phyloP scores from a whole-genome alignment of 1,284 basidiomycete genomes.

The Schizopora paradoxa region DNA sequence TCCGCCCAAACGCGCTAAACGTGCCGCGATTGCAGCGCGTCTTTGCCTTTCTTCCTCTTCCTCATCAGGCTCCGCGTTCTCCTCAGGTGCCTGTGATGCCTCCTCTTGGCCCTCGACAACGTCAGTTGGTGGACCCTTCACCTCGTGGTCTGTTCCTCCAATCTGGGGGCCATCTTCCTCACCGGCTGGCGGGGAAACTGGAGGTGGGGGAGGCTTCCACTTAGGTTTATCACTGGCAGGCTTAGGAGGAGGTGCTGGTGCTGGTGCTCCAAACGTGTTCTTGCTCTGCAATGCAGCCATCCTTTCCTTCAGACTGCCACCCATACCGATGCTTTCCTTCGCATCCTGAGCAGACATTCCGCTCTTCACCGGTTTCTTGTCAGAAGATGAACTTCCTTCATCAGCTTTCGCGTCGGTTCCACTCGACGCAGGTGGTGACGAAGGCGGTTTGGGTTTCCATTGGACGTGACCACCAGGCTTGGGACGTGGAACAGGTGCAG shows the following conservation, averaged over 20 bases:
- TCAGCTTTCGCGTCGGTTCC: constrained; percentile 8
- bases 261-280: constrained; percentile 64
- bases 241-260: constrained; percentile 44
- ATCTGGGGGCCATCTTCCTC: constrained; percentile 16
- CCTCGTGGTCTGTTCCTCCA: constrained; percentile 20
- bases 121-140: constrained; percentile 24
- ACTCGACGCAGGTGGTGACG: constrained; percentile 39
- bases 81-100: too few relatives aligned
- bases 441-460: constrained; percentile 62
- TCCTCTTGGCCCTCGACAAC: constrained; percentile 36
- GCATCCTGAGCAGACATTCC: constrained; percentile 83
- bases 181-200: constrained; percentile 18
- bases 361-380: constrained; percentile 24
- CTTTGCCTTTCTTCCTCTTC: constrained; percentile 78
- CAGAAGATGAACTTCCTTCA: constrained; percentile 19
- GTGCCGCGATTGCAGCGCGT: constrained; percentile 76
- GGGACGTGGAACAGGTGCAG: constrained; percentile 43
- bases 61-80: constrained; percentile 54
- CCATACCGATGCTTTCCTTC: constrained; percentile 68
- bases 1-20: constrained; percentile 87
- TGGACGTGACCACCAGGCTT: constrained; percentile 55
- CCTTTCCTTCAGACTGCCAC: constrained; percentile 78
- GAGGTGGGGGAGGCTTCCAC: constrained; percentile 67
- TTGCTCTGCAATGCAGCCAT: constrained; percentile 86
- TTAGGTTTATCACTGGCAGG: constrained; percentile 68